Evolutionary conservation across 2,329 filamentous ascomycete genomes (phyloP).

Genomic region (Paecilomyces fulvus): DNA sequence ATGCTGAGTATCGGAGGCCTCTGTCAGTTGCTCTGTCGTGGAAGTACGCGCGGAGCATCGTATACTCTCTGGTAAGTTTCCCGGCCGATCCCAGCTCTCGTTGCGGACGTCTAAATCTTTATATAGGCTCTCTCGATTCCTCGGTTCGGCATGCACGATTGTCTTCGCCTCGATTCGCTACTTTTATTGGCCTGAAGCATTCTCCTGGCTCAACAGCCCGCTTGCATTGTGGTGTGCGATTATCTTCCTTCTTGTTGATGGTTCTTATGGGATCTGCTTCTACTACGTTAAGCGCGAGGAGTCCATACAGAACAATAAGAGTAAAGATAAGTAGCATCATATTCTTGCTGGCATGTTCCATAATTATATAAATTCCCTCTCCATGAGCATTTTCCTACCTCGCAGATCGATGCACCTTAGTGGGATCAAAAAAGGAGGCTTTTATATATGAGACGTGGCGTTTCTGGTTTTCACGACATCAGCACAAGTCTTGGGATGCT

Average conservation of each 20-base stretch:
- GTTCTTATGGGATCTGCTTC: background rate
- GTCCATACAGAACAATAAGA: background rate
- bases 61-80: background rate
- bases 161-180: background rate
- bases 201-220: background rate
- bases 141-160: background rate
- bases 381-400: background rate
- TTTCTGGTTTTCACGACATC: background rate
- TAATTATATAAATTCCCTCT: background rate
- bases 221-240: background rate
- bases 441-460: background rate
- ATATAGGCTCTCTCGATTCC: background rate
- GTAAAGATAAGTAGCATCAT: background rate
- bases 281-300: background rate
- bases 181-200: background rate
- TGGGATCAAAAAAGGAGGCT: background rate
- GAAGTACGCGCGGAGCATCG: background rate
- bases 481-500: constrained; percentile 13
- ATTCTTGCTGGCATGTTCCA: background rate
- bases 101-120: background rate
- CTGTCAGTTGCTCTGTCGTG: background rate
- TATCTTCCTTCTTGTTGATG: background rate
- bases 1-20: background rate
- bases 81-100: background rate
- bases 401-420: background rate